These are phyloP conservation scores for Cerrena zonata DNA, from an alignment of 1,284 basidiomycete species.

Conservation along the genomic window DNA sequence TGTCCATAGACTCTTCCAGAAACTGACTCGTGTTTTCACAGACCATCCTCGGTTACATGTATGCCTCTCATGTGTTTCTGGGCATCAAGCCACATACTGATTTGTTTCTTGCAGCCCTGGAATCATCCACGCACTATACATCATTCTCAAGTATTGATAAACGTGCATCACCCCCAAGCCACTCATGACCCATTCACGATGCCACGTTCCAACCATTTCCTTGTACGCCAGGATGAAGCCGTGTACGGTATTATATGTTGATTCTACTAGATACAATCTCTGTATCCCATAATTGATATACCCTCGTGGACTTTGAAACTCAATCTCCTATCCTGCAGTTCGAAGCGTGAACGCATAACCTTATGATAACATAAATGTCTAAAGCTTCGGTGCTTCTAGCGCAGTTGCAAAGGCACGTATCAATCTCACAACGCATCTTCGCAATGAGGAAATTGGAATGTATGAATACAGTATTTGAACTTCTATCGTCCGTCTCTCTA, in stretches of 20 bases:
- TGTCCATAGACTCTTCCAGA: neutral
- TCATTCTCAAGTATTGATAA: slow-evolving; percentile 55
- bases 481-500: too few species aligned
- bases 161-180: slow-evolving; percentile 8
- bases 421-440: too few species aligned
- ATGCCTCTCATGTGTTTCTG: slow-evolving; percentile 11
- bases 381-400: too few species aligned
- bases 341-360: too few species aligned
- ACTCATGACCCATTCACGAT: slow-evolving; percentile 1
- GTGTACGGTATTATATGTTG: slow-evolving; percentile 10
- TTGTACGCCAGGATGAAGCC: slow-evolving; percentile 8
- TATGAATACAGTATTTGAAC: too few species aligned
- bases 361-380: too few species aligned
- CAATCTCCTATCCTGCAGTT: too few species aligned
- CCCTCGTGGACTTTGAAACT: slow-evolving; percentile 11
- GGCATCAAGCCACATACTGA: slow-evolving; percentile 16
- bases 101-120: slow-evolving; percentile 48
- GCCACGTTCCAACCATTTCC: slow-evolving; percentile 4
- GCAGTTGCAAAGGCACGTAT: too few species aligned
- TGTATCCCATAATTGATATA: neutral
- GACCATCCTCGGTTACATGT: slow-evolving; percentile 71
- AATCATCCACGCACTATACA: slow-evolving; percentile 72
- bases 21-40: slow-evolving; percentile 12
- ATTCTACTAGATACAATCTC: slow-evolving; percentile 14
- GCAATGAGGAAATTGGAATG: too few species aligned